Base-by-base conservation (phyloP, 2,329 filamentous ascomycete species). In the Drechslera avenae region DNA sequence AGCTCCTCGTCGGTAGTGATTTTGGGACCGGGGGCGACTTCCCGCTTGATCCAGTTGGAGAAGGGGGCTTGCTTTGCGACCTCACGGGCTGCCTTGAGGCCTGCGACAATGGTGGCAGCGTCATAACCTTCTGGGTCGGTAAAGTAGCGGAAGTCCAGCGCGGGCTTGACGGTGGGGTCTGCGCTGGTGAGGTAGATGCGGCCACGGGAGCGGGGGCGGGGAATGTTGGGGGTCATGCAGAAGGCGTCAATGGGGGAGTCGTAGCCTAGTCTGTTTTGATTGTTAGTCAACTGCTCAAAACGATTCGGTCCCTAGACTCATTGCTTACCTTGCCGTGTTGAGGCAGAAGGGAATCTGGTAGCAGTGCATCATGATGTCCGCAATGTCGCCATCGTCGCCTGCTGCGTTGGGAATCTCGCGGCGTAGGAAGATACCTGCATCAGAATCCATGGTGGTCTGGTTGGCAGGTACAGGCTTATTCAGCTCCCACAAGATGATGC, bases 281-380 rank as follows among this genome's bases (percentile, higher is more conserved):
- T 45, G 43, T 58, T 50, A 59, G 58, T 52, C 26, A 37, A 8
- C 19, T 14, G 10, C 49, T 17, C 10, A 17, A 18, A n/a, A 14
- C 16, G n/a, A n/a, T 3, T 3, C 32, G 28, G 5, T 18, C 13
- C 16, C 12, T 30, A 43, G 14, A 23, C 7, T 16, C 4, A 28
- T 23, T 9, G 37, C 66, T 59, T 69, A 74, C 72, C 89, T 86
- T 47, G 82, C 78, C 1, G 91, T 96, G 81, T 96, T 96, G 62
- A 91, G 84, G 56, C 87, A 89, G 77, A 96, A 96, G 46, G 91
- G 91, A 62, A 96, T 95, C 76, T 96, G 91, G 79, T 96, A 96
- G 83, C 91, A 96, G 79, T 96, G 91, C 88, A 94, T 94, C 91
- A 96, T 96, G 67, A 95, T 78, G 69, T 96, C 91, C 57, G 88